These are phyloP conservation scores for Ganoderma meredithae DNA, from an alignment of 1,284 basidiomycete genomes.

Conservation along the genomic window DNA sequence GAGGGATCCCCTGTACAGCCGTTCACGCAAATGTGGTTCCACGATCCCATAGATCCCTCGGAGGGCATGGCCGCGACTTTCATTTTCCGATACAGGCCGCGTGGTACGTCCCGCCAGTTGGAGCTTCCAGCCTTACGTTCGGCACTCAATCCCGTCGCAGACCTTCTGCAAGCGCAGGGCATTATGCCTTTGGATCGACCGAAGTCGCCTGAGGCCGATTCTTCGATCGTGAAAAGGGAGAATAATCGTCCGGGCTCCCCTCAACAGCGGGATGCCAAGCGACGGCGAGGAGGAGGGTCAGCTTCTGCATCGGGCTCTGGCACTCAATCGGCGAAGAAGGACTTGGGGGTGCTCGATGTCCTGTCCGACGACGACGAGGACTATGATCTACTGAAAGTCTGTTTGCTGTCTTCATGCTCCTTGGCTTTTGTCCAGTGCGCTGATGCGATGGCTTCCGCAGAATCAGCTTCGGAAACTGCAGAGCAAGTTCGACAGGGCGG, in stretches of 20 bases:
- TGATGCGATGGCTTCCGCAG: background rate
- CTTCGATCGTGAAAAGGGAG: conserved; percentile 2
- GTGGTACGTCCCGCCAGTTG: conserved; percentile 7
- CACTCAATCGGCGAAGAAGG: background rate
- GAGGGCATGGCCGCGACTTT: conserved; percentile 13
- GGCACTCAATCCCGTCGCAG: background rate
- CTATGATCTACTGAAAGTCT: conserved; percentile 3
- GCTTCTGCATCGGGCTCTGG: background rate
- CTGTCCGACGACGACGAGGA: conserved; percentile 21
- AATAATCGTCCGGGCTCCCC: conserved; percentile 7
- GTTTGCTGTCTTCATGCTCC: background rate
- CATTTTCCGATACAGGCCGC: conserved; percentile 18
- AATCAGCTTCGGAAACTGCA: conserved; percentile 3
- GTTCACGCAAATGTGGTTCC: background rate
- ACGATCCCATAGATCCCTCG: conserved; percentile 7
- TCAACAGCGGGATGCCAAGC: conserved; percentile 7
- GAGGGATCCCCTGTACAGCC: background rate
- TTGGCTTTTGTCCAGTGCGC: background rate
- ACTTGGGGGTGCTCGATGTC: conserved; percentile 12
- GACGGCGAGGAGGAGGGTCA: conserved; percentile 4
- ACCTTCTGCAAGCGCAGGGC: conserved; percentile 19
- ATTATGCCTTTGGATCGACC: conserved; percentile 9
- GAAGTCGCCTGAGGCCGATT: background rate
- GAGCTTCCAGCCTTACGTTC: background rate
- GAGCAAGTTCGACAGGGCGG: conserved; percentile 1